Base-by-base conservation (phyloP, 2,329 filamentous ascomycete genomes). In the Neopestalotiopsis clavispora region DNA sequence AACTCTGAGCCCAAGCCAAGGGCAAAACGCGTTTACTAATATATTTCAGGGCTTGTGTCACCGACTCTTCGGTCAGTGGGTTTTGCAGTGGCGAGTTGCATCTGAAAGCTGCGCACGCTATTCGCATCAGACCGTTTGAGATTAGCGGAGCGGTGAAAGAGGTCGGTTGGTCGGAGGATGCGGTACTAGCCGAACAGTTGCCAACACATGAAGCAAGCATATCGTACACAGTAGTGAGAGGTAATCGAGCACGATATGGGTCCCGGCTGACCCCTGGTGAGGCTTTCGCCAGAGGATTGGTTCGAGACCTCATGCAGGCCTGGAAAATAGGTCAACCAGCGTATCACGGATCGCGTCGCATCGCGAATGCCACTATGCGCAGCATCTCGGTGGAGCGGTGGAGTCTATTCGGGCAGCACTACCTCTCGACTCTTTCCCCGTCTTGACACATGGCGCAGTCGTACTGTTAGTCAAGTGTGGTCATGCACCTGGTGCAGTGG, bases 341-440 rank as follows among this genome's bases (percentile, higher is more conserved):
- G 61, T 64, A 64, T 64, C 61, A 52, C 45, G 45, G 45, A 52
- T 52, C 45, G 45, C 45, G 45, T 52, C 45, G 61, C 61, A 64
- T 64, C 61, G 61, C 61, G 38, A 64, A 38, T 30, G 38, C 40
- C 45, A 52, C 45, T 52, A 52, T 52, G 45, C 45, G 14, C 14
- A n/a, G 61, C 61, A 64, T 34, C 61, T 45, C 61, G 61, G 61
- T 64, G 61, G 61, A 64, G n/a, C 61, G 61, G 61, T 64, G 61
- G 61, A 64, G 61, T 64, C 45, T 59, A 20, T 17, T 52, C 57
- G 61, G 61, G 61, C 61, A 64, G 61, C 61, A 64, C 40, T 64
- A 64, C 61, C 61, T 49, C 40, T 42, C 40, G 32, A 34, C 28
- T 30, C 23, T 34, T 42, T 49, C 61, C 40, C 23, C 61, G 34